Evolutionary conservation across 2,329 filamentous ascomycete genomes (phyloP).

Genomic region (Fonsecaea nubica): DNA sequence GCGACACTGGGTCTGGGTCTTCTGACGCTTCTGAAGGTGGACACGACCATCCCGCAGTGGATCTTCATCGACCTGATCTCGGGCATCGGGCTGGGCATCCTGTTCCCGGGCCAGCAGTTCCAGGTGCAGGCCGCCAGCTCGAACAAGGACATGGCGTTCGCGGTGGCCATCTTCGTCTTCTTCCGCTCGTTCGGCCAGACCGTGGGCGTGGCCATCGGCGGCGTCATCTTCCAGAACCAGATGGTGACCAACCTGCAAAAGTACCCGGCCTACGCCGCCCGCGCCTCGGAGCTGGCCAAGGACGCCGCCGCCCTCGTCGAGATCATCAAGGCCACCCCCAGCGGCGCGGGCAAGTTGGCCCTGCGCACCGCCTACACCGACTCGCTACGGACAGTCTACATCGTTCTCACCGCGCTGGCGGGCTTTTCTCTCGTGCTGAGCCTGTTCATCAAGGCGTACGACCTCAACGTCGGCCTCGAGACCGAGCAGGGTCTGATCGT

Average conservation of each 20-base stretch:
- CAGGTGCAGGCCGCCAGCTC: slow-evolving; percentile 68
- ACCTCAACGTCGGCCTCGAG: slow-evolving; percentile 55
- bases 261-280: slow-evolving; percentile 56
- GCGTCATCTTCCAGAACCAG: slow-evolving; percentile 72
- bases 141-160: slow-evolving; percentile 64
- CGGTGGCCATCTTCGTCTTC: slow-evolving; percentile 71
- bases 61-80: slow-evolving; percentile 63
- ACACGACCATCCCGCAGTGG: slow-evolving; percentile 56
- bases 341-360: slow-evolving; percentile 48
- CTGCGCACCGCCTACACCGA: slow-evolving; percentile 62
- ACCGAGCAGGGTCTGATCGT: slow-evolving; percentile 58
- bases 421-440: slow-evolving; percentile 60
- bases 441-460: slow-evolving; percentile 59
- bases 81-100: slow-evolving; percentile 71
- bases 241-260: slow-evolving; percentile 60
- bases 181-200: slow-evolving; percentile 69
- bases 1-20: slow-evolving; percentile 66
- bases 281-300: slow-evolving; percentile 59
- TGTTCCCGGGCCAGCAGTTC: slow-evolving; percentile 66
- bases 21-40: slow-evolving; percentile 44
- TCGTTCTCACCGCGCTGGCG: slow-evolving; percentile 61
- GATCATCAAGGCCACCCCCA: slow-evolving; percentile 63
- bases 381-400: slow-evolving; percentile 62
- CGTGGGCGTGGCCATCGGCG: slow-evolving; percentile 70
- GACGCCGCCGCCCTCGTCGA: slow-evolving; percentile 66